phyloP scores from a whole-genome alignment of 1,284 basidiomycete species.

The Cutaneotrichosporon mucoides region DNA sequence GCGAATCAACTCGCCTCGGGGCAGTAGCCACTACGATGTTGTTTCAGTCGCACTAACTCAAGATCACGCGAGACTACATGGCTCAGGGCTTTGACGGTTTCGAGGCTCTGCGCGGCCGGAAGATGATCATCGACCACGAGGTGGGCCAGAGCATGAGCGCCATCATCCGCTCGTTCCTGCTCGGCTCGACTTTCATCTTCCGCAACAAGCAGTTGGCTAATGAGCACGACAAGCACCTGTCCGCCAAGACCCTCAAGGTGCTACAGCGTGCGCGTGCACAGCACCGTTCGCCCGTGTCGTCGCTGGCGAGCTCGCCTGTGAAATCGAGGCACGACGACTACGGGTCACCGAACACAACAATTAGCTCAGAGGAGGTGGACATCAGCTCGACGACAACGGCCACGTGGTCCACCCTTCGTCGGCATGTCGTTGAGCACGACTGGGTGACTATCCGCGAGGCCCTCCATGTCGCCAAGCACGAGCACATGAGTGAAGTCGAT shows the following conservation, averaged over 20 bases:
- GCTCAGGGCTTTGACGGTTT: slow-evolving; percentile 67
- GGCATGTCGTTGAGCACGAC: slow-evolving; percentile 52
- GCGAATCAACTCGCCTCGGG: too few relatives aligned
- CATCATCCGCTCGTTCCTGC: slow-evolving; percentile 77
- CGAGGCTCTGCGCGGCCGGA: slow-evolving; percentile 61
- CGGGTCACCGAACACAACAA: not conserved
- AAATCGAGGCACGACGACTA: not conserved
- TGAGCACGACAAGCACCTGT: slow-evolving; percentile 30
- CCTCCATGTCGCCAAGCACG: slow-evolving; percentile 59
- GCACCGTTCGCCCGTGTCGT: slow-evolving; percentile 18
- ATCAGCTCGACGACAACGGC: not conserved
- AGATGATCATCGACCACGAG: slow-evolving; percentile 77
- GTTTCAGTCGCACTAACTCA: not conserved
- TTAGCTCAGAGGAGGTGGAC: not conserved
- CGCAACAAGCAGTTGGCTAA: slow-evolving; percentile 45
- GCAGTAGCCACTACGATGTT: too few relatives aligned
- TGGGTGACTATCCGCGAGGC: slow-evolving; percentile 57
- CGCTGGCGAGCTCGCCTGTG: not conserved
- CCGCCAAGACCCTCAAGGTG: slow-evolving; percentile 33
- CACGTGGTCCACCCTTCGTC: slow-evolving; percentile 5
- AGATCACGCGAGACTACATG: slow-evolving; percentile 51
- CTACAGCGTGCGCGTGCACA: slow-evolving; percentile 27
- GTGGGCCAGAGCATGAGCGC: slow-evolving; percentile 73
- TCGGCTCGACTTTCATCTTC: slow-evolving; percentile 55
- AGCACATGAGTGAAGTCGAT: slow-evolving; percentile 75